phyloP scores from a whole-genome alignment of 2,329 filamentous ascomycete species.

The Simplicillium aogashimaense region DNA sequence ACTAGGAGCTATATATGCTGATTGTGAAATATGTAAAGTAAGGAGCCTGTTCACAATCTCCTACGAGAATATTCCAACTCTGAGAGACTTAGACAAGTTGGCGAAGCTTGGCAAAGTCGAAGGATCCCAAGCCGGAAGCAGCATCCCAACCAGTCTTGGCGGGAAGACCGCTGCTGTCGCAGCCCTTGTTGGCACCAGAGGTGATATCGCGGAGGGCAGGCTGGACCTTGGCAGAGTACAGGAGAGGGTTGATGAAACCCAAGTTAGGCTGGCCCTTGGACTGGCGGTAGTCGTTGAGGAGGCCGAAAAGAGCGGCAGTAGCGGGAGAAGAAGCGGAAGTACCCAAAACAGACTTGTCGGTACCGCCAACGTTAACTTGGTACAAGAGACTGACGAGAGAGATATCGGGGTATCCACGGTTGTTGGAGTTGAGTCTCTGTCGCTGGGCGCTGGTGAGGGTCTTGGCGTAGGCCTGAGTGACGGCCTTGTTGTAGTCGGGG shows the following conservation, averaged over 20 bases:
- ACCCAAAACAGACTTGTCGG: not conserved
- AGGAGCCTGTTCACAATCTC: not conserved
- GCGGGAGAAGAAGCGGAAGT: not conserved
- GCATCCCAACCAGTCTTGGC: not conserved
- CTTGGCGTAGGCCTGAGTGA: not conserved
- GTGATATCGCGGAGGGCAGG: not conserved
- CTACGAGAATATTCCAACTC: slow-evolving; percentile 4
- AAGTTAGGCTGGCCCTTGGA: not conserved
- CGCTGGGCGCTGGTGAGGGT: not conserved
- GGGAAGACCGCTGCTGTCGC: not conserved
- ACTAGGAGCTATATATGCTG: too few relatives aligned
- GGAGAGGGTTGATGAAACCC: not conserved
- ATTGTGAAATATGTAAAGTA: too few relatives aligned
- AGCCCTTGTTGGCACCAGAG: not conserved
- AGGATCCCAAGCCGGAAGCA: not conserved
- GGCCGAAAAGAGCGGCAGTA: not conserved
- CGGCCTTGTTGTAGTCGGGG: slow-evolving; percentile 2
- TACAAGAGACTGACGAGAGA: not conserved
- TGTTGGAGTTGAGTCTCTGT: not conserved
- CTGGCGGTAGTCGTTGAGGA: not conserved
- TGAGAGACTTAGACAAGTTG: not conserved
- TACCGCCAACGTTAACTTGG: not conserved
- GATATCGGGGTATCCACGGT: not conserved
- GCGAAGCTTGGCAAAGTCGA: not conserved
- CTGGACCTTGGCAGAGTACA: not conserved